Base-by-base conservation (phyloP, 495 filamentous ascomycete species). In the Hyaloscypha finlandica region DNA sequence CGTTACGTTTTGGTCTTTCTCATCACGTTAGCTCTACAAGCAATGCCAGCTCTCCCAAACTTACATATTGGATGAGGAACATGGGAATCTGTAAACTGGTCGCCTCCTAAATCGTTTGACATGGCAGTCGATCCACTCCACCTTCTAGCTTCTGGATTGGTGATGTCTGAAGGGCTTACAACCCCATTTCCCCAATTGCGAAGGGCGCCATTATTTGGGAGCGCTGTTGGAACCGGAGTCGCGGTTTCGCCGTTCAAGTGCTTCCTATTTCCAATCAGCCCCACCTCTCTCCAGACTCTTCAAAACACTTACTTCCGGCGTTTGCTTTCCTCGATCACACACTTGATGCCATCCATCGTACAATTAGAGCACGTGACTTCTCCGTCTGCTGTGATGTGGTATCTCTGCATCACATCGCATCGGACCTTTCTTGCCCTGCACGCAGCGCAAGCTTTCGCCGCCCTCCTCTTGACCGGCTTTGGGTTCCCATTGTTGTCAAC, bases 351-450 rank as follows among this genome's bases (percentile, higher is more conserved):
- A 76, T 97, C 93, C 77, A 93, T 81, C 32, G 91, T 84, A 79
- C 93, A 97, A 79, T 96, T 97, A 22, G 90, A 92, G 75, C 93
- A 97, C 6, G 93, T 93, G 32, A 89, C 87, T 39, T 90, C 90
- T 77, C 89, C 89, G 71, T 96, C 92, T 12, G 71, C 54, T 11
- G 65, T 67, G 25, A 68, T 37, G 45, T 73, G 71, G 37, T 73
- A 73, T 35, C 63, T 61, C 55, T 73, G 71, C 54, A 94, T 91
- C 66, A 96, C 93, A 80, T 97, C 92, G 79, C 93, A 97, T 57
- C 93, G 84, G n/a, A 97, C 93, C 77, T 97, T 97, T 71, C 93
- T 87, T 30, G 90, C 85, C 62, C 93, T 84, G 74, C 93, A 97
- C 70, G 89, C 91, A 70, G 91, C 90, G 74, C 93, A 97, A 29